phyloP scores from a whole-genome alignment of 305 asterid species.

The Fraxinus xanthoxyloides region DNA sequence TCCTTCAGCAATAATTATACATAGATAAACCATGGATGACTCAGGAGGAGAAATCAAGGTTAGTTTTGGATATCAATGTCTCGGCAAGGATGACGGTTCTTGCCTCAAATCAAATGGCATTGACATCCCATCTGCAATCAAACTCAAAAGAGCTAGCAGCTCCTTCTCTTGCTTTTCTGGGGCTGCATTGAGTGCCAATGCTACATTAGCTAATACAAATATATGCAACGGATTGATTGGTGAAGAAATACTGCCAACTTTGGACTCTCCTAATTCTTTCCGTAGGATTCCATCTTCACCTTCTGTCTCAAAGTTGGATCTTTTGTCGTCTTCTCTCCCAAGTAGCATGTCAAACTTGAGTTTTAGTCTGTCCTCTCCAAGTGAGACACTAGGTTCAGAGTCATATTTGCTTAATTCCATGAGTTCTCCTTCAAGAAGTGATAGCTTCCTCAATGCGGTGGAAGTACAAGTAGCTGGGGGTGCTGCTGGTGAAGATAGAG shows the following conservation, averaged over 20 bases:
- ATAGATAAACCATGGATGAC: slow-evolving; percentile 39
- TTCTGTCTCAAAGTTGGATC: slow-evolving; percentile 55
- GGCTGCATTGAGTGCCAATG: slow-evolving; percentile 88
- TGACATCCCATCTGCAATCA: slow-evolving; percentile 50
- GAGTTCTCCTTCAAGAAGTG: slow-evolving; percentile 50
- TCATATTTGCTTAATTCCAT: slow-evolving; percentile 49
- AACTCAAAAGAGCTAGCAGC: slow-evolving; percentile 50
- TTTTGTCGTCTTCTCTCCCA: slow-evolving; percentile 65
- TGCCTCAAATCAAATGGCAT: slow-evolving; percentile 46
- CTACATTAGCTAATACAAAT: slow-evolving; percentile 89
- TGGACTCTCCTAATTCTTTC: slow-evolving; percentile 86
- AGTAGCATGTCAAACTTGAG: slow-evolving; percentile 73
- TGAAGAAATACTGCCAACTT: slow-evolving; percentile 72
- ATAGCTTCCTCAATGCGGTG: slow-evolving; percentile 57
- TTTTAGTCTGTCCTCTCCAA: slow-evolving; percentile 67
- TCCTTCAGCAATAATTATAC: slow-evolving; percentile 44
- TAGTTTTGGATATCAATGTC: slow-evolving; percentile 83
- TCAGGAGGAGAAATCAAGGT: slow-evolving; percentile 67
- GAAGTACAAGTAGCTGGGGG: slow-evolving; percentile 94
- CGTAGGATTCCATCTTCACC: slow-evolving; percentile 78
- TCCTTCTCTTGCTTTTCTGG: slow-evolving; percentile 90
- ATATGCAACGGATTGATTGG: slow-evolving; percentile 87
- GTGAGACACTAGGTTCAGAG: slow-evolving; percentile 51
- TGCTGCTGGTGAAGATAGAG: slow-evolving; percentile 95
- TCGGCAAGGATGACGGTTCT: slow-evolving; percentile 28